Conservation (phyloP, 805 yeast genomes). For the Huiozyma sinensis region DNA sequence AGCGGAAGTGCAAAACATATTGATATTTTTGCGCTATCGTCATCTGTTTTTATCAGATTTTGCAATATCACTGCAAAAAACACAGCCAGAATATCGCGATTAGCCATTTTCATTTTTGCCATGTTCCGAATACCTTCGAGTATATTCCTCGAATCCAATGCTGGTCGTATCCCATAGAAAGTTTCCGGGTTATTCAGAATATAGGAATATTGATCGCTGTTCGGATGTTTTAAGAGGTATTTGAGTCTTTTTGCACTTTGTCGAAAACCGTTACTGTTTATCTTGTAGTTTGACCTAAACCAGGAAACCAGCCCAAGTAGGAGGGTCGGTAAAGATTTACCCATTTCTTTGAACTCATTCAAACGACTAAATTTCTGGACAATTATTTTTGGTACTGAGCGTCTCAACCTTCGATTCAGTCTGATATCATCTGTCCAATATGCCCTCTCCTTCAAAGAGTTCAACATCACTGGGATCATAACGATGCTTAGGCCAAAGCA, state of each 20-base stretch:
- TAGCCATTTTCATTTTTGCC: constrained; percentile 16
- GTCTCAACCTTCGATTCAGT: constrained; percentile 12
- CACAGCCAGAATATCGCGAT: constrained; percentile 14
- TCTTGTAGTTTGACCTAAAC: constrained; percentile 18
- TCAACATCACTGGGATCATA: constrained; percentile 14
- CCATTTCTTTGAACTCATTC: not conserved
- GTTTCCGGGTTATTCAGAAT: constrained; percentile 7
- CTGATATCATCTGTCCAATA: constrained; percentile 10
- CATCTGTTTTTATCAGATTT: constrained; percentile 6
- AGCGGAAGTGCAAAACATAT: constrained; percentile 20
- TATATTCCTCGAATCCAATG: not conserved
- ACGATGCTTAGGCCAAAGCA: constrained; percentile 13
- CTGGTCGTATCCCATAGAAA: constrained; percentile 16
- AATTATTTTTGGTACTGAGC: constrained; percentile 19
- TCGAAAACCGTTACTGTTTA: constrained; percentile 21
- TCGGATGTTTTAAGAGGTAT: not conserved
- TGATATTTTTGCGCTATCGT: constrained; percentile 1
- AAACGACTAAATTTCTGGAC: constrained; percentile 10
- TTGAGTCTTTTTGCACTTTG: constrained; percentile 12
- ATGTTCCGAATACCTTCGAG: constrained; percentile 8
- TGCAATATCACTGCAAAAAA: constrained; percentile 16
- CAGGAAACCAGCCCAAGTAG: constrained; percentile 18
- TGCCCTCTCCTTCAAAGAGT: constrained; percentile 6
- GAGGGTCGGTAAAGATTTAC: constrained; percentile 8
- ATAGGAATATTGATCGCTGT: constrained; percentile 1